Conservation (phyloP, 208 protist species). For the Herpetomonas muscarum region DNA sequence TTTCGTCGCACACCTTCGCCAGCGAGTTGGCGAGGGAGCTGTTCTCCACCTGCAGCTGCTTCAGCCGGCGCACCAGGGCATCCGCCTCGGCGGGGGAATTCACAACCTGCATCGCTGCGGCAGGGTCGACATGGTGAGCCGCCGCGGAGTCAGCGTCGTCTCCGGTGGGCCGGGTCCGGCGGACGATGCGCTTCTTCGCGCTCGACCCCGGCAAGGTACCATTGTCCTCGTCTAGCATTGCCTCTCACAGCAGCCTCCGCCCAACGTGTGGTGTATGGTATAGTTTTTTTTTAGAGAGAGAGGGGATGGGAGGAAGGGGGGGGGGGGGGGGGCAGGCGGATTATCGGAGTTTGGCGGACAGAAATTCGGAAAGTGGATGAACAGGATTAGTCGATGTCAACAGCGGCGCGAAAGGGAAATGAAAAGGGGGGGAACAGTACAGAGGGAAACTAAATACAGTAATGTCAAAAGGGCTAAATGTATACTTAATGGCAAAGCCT, state of each 20-base stretch:
- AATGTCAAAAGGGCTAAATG: too few relatives aligned
- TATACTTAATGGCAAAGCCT: too few relatives aligned
- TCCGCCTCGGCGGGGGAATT: conserved; percentile 42
- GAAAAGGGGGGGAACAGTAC: too few relatives aligned
- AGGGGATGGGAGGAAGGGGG: neutral
- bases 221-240: neutral
- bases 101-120: conserved; percentile 37
- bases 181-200: conserved; percentile 12
- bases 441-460: too few relatives aligned
- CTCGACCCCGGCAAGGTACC: neutral
- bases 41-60: conserved; percentile 66
- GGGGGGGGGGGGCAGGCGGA: neutral
- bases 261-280: too few relatives aligned
- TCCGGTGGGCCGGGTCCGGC: conserved; percentile 3
- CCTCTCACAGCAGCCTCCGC: neutral
- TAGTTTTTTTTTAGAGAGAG: neutral
- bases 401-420: too few relatives aligned
- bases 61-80: conserved; percentile 53
- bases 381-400: too few relatives aligned
- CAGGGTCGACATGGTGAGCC: too few relatives aligned
- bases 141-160: neutral
- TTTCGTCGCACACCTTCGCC: conserved; percentile 80
- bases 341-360: too few relatives aligned
- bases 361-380: too few relatives aligned
- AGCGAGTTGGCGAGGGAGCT: conserved; percentile 49